Evolutionary conservation across 106 monocot genomes (phyloP), one percentile per base, ranked within the genome.

Genomic region (Xerophyta viscosa): DNA sequence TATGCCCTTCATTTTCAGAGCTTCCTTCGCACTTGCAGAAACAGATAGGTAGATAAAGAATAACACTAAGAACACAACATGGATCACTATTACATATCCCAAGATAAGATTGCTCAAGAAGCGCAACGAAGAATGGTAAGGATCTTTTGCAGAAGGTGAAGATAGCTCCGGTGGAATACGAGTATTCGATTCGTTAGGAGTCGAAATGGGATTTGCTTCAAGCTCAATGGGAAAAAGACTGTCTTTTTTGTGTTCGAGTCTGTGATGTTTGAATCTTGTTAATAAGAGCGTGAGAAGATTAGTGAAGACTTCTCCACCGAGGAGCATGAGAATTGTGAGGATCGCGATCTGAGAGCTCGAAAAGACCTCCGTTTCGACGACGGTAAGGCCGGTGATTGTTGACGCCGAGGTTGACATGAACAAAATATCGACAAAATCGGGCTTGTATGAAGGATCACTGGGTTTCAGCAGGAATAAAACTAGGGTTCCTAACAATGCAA

Each of bases 321-420:
- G 8, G 28, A 85, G 60, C 84, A 85, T 76, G 27, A 85, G 11
- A 12, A 85, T 46, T 2, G 64, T 66, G 0, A 66, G 28, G 18
- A 84, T 75, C 0, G 62, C 51, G n/a, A 76, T 51, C 46, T 84
- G 79, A 12, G 75, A 29, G 28, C 63, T 55, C 0, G 79, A 84
- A 14, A 84, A 47, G 24, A 27, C 41, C 67, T 79, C 79, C 61
- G 68, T 75, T 10, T 60, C 42, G 14, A 75, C 47, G 10, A 50
- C 64, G 41, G 31, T 29, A 15, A 84, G 71, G 45, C 84, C 75
- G 2, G 71, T 61, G 24, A 64, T 66, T 1, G 79, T 79, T 0
- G 61, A 18, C 7, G 84, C 71, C 0, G 79, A 75, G 0, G 64
- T 57, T 8, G 84, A 71, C 65, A 79, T 49, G 75, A 26, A 84